Conservation (phyloP, 768 basidiomycete genomes). For the Botryobasidium botryosum region DNA sequence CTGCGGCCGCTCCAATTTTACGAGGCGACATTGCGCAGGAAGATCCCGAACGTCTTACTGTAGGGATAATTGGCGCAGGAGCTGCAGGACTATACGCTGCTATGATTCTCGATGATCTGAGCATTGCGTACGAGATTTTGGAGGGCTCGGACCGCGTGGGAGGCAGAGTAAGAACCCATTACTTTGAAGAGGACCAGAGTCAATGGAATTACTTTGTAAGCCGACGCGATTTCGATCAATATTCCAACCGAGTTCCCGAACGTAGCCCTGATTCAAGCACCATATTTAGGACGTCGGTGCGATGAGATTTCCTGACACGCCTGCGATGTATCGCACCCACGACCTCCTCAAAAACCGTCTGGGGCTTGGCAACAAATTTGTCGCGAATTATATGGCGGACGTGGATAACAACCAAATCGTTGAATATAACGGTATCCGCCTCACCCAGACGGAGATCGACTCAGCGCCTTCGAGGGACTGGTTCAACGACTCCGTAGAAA, state of each 20-base stretch:
- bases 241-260: background rate
- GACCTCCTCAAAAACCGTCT: slow-evolving; percentile 2
- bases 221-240: background rate
- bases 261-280: background rate
- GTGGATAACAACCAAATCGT: slow-evolving; percentile 1
- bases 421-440: background rate
- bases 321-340: background rate
- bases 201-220: slow-evolving; percentile 25
- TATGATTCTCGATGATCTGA: background rate
- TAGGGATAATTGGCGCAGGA: background rate
- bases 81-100: slow-evolving; percentile 2
- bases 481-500: background rate
- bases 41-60: no score
- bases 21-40: no score
- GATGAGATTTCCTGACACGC: background rate
- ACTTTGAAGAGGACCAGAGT: slow-evolving; percentile 5
- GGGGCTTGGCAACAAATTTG: background rate
- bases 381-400: no score
- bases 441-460: background rate
- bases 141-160: background rate
- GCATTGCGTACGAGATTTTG: slow-evolving; percentile 1
- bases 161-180: background rate
- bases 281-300: background rate
- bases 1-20: no score
- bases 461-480: background rate